Evolutionary conservation across 1,284 basidiomycete genomes (phyloP).

Genomic region (Papiliotrema fonsecae): DNA sequence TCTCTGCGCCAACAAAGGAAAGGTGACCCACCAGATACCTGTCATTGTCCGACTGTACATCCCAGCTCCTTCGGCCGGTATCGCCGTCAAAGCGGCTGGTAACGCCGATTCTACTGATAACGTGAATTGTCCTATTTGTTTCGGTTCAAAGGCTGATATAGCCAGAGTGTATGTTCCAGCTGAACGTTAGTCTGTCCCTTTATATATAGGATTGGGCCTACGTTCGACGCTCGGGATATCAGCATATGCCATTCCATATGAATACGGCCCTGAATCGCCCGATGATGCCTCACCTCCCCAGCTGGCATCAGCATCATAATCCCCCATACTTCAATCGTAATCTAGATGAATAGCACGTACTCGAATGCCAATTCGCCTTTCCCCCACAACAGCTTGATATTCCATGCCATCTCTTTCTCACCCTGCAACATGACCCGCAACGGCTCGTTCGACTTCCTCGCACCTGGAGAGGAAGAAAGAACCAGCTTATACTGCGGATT

Average conservation of each 20-base stretch:
- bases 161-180: conserved; percentile 77
- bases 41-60: conserved; percentile 69
- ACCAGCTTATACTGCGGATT: conserved; percentile 82
- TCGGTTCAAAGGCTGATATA: conserved; percentile 74
- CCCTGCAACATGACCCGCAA: conserved; percentile 58
- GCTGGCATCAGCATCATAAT: conserved; percentile 45
- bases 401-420: conserved; percentile 65
- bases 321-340: too few relatives aligned
- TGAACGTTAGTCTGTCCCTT: conserved; percentile 34
- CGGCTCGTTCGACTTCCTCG: conserved; percentile 45
- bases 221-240: conserved; percentile 54
- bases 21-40: conserved; percentile 61
- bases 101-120: conserved; percentile 61
- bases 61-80: conserved; percentile 76
- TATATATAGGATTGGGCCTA: conserved; percentile 44
- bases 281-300: conserved; percentile 61
- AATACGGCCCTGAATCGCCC: conserved; percentile 72
- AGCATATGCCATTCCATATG: conserved; percentile 66
- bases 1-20: neutral
- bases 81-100: conserved; percentile 45
- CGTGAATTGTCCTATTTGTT: conserved; percentile 60
- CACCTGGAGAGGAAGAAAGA: conserved; percentile 44
- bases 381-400: conserved; percentile 70
- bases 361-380: conserved; percentile 66
- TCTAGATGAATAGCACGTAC: conserved; percentile 52